Percentiles rank a stretch among this genome's conserved stretches.
Conservation (phyloP, 495 filamentous ascomycete species). For the Daldinia decipiens region DNA sequence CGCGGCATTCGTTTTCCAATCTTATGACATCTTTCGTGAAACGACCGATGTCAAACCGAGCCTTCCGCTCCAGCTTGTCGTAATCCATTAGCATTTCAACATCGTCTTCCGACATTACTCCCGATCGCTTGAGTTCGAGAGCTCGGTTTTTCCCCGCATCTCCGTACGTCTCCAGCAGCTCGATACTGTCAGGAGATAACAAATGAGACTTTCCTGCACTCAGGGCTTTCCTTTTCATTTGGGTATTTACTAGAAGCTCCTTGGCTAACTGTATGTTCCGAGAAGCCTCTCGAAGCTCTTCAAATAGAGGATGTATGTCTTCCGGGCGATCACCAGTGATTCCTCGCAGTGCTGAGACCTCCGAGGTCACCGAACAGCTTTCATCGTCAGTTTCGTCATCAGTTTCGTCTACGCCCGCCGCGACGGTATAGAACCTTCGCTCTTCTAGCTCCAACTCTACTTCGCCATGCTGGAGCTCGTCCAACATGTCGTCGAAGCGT, state of each 20-base stretch:
- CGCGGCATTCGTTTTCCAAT: slow-evolving; percentile 43
- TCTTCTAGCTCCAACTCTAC: slow-evolving; percentile 36
- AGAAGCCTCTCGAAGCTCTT: slow-evolving; percentile 44
- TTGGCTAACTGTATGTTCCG: slow-evolving; percentile 45
- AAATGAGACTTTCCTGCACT: slow-evolving; percentile 43
- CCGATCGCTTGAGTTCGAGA: slow-evolving; percentile 41
- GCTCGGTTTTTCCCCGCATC: slow-evolving; percentile 45
- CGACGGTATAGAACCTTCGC: slow-evolving; percentile 37
- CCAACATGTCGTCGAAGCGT: slow-evolving; percentile 40
- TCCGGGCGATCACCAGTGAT: slow-evolving; percentile 47
- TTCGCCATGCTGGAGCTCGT: slow-evolving; percentile 39
- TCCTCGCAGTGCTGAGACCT: slow-evolving; percentile 37
- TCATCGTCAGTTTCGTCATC: slow-evolving; percentile 37
- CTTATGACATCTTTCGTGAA: slow-evolving; percentile 32
- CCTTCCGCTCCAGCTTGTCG: slow-evolving; percentile 40
- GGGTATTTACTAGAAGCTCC: slow-evolving; percentile 45
- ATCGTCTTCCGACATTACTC: slow-evolving; percentile 46
- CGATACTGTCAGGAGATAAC: slow-evolving; percentile 41
- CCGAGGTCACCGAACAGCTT: slow-evolving; percentile 28
- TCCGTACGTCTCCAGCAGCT: slow-evolving; percentile 43
- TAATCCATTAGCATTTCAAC: slow-evolving; percentile 43
- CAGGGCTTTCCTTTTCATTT: slow-evolving; percentile 45
- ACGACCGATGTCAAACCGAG: slow-evolving; percentile 38
- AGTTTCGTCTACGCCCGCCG: slow-evolving; percentile 21
- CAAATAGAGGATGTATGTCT: slow-evolving; percentile 43